Evolutionary conservation across 176 grass and related monocot genomes (phyloP), one percentile per base, ranked within the genome.

Genomic region (barley (Hordeum vulgare)): DNA sequence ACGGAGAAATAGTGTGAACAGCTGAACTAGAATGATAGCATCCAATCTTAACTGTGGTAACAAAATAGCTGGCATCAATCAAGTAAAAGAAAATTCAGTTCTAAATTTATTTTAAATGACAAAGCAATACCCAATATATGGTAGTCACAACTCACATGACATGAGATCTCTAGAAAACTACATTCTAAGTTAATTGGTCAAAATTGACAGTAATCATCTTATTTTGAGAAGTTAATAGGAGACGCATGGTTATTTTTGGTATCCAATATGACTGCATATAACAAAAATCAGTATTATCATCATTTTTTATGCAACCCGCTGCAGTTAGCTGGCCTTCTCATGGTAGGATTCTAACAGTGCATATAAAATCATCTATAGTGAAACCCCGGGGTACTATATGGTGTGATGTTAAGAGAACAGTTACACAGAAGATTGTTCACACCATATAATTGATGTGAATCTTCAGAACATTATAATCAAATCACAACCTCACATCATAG

Each of bases 81-180:
- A 33, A 72, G 66, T 42, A 21, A 36, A 88, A 73, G 4, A 88
- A 23, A 61, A 78, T 41, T 40, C 40, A 51, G 11, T 77, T n/a
- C 37, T 77, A 28, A 71, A 10, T 28, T 49, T 44, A 61, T 61
- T 51, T 60, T 78, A 53, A 71, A 8, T 75, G 11, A 26, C 1
- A 25, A 25, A 76, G 3, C 34, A 36, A 59, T 76, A 31, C 20
- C 53, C 20, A 37, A 36, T 13, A 65, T 29, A 80, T 14, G 15
- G 62, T 42, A 10, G 14, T 14, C n/a, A 25, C 41, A 45, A 14
- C 34, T 15, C 23, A 39, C 24, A 44, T 47, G 13, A 39, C 24
- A 44, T 47, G 13, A 51, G 40, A 71, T 21, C 66, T 71, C 31
- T 54, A 71, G 1, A 85, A 84, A 79, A 31, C 21, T 27, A 67